Conservation (phyloP, 805 yeast species). For the Yarrowia bubula region DNA sequence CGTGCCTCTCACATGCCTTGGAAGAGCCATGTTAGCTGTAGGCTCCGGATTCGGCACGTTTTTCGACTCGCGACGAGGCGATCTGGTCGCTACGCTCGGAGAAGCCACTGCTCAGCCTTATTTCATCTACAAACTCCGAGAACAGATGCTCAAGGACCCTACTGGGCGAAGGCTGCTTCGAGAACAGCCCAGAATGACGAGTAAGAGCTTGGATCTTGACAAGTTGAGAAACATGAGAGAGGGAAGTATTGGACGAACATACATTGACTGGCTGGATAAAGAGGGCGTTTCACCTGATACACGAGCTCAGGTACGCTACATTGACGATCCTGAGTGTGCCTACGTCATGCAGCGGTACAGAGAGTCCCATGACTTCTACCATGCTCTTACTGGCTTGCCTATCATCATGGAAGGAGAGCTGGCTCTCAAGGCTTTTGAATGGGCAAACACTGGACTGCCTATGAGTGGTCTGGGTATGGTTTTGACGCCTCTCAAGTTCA, state of each 20-base stretch:
- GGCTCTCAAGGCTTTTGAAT: constrained; percentile 88
- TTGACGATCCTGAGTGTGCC: constrained; percentile 86
- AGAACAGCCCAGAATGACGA: constrained; percentile 81
- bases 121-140: constrained; percentile 60
- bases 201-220: constrained; percentile 63
- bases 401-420: constrained; percentile 95
- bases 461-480: constrained; percentile 92
- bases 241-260: constrained; percentile 75
- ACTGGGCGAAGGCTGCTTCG: constrained; percentile 74
- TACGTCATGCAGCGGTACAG: constrained; percentile 91
- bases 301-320: constrained; percentile 79
- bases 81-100: constrained; percentile 53
- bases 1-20: constrained; percentile 66
- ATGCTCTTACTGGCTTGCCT: constrained; percentile 86
- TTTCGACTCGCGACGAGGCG: constrained; percentile 43
- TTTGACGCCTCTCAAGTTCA: constrained; percentile 81
- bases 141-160: constrained; percentile 70
- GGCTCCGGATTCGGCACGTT: constrained; percentile 78
- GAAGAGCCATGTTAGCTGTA: constrained; percentile 59
- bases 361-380: constrained; percentile 96
- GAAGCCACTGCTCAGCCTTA: constrained; percentile 81
- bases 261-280: constrained; percentile 72
- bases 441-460: constrained; percentile 86
- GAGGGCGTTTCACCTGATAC: constrained; percentile 96
- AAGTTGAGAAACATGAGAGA: constrained; percentile 58